Percentiles rank a stretch among this genome's conserved stretches.
Evolutionary conservation across 2,329 filamentous ascomycete genomes (phyloP).

Genomic region (Claviceps citrina): DNA sequence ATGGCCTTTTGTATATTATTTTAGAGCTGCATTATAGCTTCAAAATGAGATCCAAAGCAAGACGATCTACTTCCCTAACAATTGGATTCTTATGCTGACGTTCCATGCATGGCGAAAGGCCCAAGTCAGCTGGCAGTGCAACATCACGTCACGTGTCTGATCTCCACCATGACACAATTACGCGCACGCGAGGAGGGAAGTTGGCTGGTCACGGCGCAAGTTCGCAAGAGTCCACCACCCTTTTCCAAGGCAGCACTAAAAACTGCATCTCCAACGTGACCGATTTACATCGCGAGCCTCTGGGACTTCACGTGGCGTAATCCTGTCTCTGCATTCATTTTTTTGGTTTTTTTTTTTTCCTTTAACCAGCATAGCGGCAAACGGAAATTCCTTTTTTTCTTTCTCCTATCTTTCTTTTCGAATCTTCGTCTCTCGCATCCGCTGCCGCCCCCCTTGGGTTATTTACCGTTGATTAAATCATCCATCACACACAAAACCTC

Average conservation of each 20-base stretch:
- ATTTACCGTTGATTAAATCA: not conserved
- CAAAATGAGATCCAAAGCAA: too few relatives aligned
- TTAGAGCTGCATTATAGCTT: too few relatives aligned
- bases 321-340: too few relatives aligned
- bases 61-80: too few relatives aligned
- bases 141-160: slow-evolving; percentile 17
- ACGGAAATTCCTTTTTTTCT: too few relatives aligned
- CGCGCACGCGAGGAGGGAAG: not conserved
- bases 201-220: slow-evolving; percentile 12
- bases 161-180: slow-evolving; percentile 15
- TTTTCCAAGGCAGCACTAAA: slow-evolving; percentile 5
- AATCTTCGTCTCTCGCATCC: not conserved
- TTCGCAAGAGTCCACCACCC: slow-evolving; percentile 9
- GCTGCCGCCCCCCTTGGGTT: not conserved
- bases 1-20: too few relatives aligned
- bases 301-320: not conserved
- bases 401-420: not conserved
- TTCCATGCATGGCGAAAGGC: too few relatives aligned
- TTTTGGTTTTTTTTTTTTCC: not conserved
- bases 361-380: not conserved
- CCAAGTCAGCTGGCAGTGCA: too few relatives aligned
- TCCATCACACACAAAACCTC: not conserved
- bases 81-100: too few relatives aligned
- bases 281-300: too few relatives aligned
- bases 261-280: slow-evolving; percentile 15